Evolutionary conservation across 768 basidiomycete species (phyloP), one percentile per base, ranked within the genome.

Genomic region (Lactarius vividus): DNA sequence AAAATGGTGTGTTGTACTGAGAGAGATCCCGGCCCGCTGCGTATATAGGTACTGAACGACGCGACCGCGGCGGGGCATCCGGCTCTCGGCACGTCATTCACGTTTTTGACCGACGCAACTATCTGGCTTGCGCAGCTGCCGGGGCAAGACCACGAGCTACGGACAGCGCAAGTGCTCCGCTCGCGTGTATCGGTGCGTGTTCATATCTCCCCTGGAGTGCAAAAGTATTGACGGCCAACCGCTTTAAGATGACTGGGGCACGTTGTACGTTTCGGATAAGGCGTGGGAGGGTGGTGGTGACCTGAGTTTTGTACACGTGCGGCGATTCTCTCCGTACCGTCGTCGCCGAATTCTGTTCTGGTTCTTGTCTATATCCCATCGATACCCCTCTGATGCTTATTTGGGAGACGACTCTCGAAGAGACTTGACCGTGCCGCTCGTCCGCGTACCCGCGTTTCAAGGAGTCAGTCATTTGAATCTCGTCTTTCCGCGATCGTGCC

Each of bases 21-120:
- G 23, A 54, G 40, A 10, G 23, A 52, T 26, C 13, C 15, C 26
- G 6, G 23, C 26, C 49, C 4, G 20, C 4, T 28, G 10, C 11
- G 29, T 13, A 28, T 16, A n/a, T 18, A 92, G 91, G 80, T 89
- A 9, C 77, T 88, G 53, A 66, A 66, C 40, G 57, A 66, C 40
- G 62, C 76, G 59, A 75, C 74, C 5, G 77, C 75, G 1, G 76
- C 73, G 9, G 79, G 84, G 63, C 91, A 89, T 71, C 89, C 90
- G 5, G 88, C 89, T 0, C 78, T 93, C 16, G 91, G 91, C 0
- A 86, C 90, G 1, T 87, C 89, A 1, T 93, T 92, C 66, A 79
- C 86, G 8, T 89, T 84, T 74, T 75, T 91, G 73, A 83, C 85
- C 2, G 91, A 92, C 71, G 85, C 83, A 18, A 89, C 88, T 0